Conservation (phyloP, 1,284 basidiomycete genomes). For the Apiotrichum porosum region DNA sequence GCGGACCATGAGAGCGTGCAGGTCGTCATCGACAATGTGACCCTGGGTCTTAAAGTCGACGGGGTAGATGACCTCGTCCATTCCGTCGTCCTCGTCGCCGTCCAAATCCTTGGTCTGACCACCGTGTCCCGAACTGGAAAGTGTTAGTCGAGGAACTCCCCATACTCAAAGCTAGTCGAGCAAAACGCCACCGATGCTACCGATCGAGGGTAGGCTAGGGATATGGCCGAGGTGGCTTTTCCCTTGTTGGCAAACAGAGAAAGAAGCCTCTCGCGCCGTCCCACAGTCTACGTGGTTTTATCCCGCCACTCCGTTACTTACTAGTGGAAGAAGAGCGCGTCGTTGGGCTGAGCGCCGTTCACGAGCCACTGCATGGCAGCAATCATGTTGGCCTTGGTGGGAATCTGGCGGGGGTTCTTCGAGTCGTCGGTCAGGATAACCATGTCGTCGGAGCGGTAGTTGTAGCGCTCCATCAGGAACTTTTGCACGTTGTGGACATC, state of each 20-base stretch:
- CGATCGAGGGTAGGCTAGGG: no score
- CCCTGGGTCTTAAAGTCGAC: constrained; percentile 66
- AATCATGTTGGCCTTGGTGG: constrained; percentile 78
- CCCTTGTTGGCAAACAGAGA: no score
- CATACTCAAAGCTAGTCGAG: no score
- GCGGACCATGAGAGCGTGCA: constrained; percentile 54
- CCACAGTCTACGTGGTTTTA: no score
- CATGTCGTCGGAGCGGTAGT: constrained; percentile 73
- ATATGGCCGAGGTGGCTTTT: no score
- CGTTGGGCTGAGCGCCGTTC: constrained; percentile 67
- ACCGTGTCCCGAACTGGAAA: constrained; percentile 63
- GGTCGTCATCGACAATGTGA: constrained; percentile 77
- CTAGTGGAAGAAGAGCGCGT: constrained; percentile 89
- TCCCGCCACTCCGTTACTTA: no score
- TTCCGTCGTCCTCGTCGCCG: constrained; percentile 58
- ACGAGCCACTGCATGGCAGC: constrained; percentile 89
- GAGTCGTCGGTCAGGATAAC: constrained; percentile 77
- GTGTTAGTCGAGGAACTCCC: no score
- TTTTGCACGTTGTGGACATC: constrained; percentile 71
- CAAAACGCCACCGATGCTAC: no score
- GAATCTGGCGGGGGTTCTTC: constrained; percentile 58
- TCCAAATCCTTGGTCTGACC: constrained; percentile 67
- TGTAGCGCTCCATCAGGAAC: constrained; percentile 67
- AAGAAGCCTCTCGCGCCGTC: no score
- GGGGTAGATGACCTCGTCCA: constrained; percentile 75